Evolutionary conservation across 148 eudicot species (phyloP).

Genomic region (Oxyria digyna): DNA sequence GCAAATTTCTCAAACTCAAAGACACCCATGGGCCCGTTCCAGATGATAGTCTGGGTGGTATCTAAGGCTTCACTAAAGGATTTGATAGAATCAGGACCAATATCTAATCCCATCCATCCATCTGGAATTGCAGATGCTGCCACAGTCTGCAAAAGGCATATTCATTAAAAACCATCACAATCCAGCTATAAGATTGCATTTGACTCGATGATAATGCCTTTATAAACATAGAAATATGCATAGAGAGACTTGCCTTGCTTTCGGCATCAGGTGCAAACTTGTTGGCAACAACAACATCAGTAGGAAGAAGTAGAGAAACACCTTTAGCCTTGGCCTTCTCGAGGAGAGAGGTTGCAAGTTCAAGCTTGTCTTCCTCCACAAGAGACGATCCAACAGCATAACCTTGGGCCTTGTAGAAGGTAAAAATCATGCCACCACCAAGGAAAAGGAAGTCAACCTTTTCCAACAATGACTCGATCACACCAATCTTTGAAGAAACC

Average conservation of each 20-base stretch:
- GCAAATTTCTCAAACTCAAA: conserved; percentile 80
- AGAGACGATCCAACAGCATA: conserved; percentile 61
- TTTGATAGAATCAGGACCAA: conserved; percentile 39
- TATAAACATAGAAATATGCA: neutral
- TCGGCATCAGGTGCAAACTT: conserved; percentile 89
- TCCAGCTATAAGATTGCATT: neutral
- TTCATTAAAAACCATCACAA: neutral
- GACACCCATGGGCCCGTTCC: conserved; percentile 52
- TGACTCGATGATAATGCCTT: neutral
- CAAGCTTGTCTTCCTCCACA: conserved; percentile 89
- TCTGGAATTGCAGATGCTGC: conserved; percentile 35
- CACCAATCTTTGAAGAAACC: conserved; percentile 79
- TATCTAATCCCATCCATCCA: conserved; percentile 47
- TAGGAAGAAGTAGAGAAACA: conserved; percentile 56
- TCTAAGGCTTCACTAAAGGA: conserved; percentile 33
- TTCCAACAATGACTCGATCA: conserved; percentile 69
- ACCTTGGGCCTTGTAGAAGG: conserved; percentile 94
- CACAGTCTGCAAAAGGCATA: conserved; percentile 18
- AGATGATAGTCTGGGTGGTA: conserved; percentile 30
- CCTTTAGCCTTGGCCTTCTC: conserved; percentile 85
- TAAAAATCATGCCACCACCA: conserved; percentile 93
- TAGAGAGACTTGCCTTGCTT: conserved; percentile 47
- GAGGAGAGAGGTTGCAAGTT: conserved; percentile 62
- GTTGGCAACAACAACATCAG: conserved; percentile 67
- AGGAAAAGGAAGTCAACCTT: conserved; percentile 62